These are phyloP conservation scores for Suillus subluteus DNA, from an alignment of 768 basidiomycete genomes.

Conservation along the genomic window DNA sequence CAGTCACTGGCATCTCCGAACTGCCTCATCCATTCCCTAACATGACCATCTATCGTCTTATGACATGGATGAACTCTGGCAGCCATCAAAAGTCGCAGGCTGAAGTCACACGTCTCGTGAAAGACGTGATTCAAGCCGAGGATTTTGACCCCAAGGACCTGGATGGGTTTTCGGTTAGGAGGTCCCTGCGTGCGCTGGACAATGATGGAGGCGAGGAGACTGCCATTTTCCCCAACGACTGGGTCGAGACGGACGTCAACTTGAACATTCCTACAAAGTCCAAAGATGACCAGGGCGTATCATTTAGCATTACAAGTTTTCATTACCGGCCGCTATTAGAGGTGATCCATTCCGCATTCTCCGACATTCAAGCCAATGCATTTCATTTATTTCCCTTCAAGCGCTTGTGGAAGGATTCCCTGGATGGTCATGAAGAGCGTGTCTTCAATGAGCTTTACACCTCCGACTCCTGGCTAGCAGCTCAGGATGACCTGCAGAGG, in stretches of 20 bases:
- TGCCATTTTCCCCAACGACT: background rate
- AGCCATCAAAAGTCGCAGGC: constrained; percentile 8
- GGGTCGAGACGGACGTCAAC: constrained; percentile 15
- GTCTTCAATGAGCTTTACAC: constrained; percentile 25
- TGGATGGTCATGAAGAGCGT: constrained; percentile 10
- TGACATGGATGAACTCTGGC: too few relatives aligned
- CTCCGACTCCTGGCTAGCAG: constrained; percentile 21
- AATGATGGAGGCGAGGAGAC: background rate
- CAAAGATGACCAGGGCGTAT: background rate
- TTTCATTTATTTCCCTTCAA: constrained; percentile 31
- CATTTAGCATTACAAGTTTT: constrained; percentile 17
- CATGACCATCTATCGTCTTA: too few relatives aligned
- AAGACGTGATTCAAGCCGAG: constrained; percentile 9
- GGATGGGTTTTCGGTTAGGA: background rate
- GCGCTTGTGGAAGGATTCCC: constrained; percentile 14
- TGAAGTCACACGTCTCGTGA: constrained; percentile 6
- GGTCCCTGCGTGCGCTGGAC: background rate
- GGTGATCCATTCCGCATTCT: constrained; percentile 17
- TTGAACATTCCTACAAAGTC: background rate
- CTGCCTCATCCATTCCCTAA: constrained; percentile 14
- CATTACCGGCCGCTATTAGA: constrained; percentile 19
- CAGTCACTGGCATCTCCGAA: background rate
- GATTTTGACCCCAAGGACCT: constrained; percentile 15
- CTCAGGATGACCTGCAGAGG: constrained; percentile 21
- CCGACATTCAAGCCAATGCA: background rate